These are phyloP conservation scores for Corrigiola litoralis DNA, from an alignment of 179 eudicot species.

Conservation along the genomic window DNA sequence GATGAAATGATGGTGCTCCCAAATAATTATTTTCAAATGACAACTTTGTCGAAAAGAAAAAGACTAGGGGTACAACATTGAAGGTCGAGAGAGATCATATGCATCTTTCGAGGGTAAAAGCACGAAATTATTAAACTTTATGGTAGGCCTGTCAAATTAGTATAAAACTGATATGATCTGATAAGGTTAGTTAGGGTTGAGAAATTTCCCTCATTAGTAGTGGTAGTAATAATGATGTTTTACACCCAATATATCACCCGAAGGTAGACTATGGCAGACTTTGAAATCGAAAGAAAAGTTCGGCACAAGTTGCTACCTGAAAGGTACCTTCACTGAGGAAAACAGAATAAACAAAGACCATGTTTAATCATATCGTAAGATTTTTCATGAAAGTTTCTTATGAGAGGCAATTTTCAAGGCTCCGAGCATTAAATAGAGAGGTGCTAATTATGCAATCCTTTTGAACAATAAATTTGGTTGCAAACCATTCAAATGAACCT, in stretches of 20 bases:
- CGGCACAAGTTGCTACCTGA: constrained; percentile 26
- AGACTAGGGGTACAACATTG: constrained; percentile 22
- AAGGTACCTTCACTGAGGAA: constrained; percentile 14
- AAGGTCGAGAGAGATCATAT: constrained; percentile 25
- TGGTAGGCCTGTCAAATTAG: neutral
- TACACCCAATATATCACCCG: constrained; percentile 18
- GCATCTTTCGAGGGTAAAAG: constrained; percentile 30
- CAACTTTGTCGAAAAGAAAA: constrained; percentile 17
- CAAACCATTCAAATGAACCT: neutral
- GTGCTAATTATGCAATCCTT: constrained; percentile 2
- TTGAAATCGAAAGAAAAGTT: constrained; percentile 23
- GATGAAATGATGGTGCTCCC: constrained; percentile 19
- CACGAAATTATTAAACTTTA: constrained; percentile 3
- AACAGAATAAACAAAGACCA: neutral
- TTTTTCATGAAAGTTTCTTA: neutral
- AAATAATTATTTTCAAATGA: constrained; percentile 14
- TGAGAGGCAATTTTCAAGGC: constrained; percentile 19
- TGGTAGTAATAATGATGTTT: constrained; percentile 26
- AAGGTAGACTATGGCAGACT: neutral
- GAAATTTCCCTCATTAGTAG: constrained; percentile 7
- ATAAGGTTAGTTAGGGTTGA: constrained; percentile 20
- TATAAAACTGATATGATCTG: constrained; percentile 4
- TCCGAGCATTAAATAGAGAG: neutral
- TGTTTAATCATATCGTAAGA: neutral
- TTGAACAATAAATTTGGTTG: neutral